Evolutionary conservation across 495 filamentous ascomycete genomes (phyloP), one percentile per base, ranked within the genome.

Genomic region (Aspergillus ellipticus): DNA sequence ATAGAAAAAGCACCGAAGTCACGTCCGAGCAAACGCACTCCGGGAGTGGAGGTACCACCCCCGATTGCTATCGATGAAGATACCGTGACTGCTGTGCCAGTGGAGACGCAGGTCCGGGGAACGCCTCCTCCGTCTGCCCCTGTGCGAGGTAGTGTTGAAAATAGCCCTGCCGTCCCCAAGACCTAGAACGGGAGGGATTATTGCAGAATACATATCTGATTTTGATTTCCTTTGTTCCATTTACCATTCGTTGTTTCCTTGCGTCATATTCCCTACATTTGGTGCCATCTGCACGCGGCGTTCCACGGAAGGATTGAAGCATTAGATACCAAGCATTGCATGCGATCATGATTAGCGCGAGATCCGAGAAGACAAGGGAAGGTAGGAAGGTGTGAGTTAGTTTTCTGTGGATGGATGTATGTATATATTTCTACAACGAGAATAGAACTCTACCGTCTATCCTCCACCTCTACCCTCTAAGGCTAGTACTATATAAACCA

Each of bases 281-380:
- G 22, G 26, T 35, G 8, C 55, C 9, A 33, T 33, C 35, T 39
- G 35, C 13, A 31, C 31, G 16, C 33, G 53, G 58, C 49, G 53
- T 52, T 60, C 33, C 22, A 49, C 41, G 5, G 39, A 20, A 47
- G 42, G 42, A 22, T 48, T 31, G 57, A 55, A 53, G 63, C 66
- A 67, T 66, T 51, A 71, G 63, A 68, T 69, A 69, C 58, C 64
- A 63, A 51, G 55, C 58, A 64, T 60, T 55, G 46, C 45, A 45
- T 65, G 48, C 35, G 35, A 39, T 39, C 11, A n/a, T 39, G 35
- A 39, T 39, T 39, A 21, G 5, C 33, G 17, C n/a, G 13, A 51
- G 24, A n/a, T 39, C n/a, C 11, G 35, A 15, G 35, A n/a, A n/a
- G n/a, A n/a, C n/a, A n/a, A n/a, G n/a, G n/a, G n/a, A n/a, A n/a